These are phyloP conservation scores for Waltergamsia citrina DNA, from an alignment of 2,329 filamentous ascomycete species.

Conservation along the genomic window DNA sequence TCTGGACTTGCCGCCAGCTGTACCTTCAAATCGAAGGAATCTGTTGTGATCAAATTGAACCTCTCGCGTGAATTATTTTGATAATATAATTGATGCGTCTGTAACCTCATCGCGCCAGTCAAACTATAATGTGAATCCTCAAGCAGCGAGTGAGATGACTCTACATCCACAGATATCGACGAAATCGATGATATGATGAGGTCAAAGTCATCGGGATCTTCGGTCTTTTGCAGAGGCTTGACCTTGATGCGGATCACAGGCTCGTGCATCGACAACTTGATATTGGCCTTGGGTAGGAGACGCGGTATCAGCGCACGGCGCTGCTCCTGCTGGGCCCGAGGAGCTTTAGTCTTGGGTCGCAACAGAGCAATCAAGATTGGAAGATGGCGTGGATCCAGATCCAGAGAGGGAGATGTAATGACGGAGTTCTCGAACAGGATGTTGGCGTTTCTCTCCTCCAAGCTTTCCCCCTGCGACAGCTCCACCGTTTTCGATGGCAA, in stretches of 20 bases:
- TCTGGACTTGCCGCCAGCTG: constrained; percentile 81
- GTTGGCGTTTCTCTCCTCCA: constrained; percentile 84
- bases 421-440: constrained; percentile 95
- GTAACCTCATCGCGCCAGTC: constrained; percentile 69
- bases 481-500: constrained; percentile 90
- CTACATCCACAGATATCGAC: constrained; percentile 83
- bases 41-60: constrained; percentile 80
- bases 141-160: constrained; percentile 86
- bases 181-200: constrained; percentile 93
- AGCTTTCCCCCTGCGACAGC: constrained; percentile 59
- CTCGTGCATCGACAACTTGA: constrained; percentile 95
- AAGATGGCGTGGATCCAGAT: constrained; percentile 85
- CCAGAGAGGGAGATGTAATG: constrained; percentile 88
- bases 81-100: constrained; percentile 87
- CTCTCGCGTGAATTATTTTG: constrained; percentile 76
- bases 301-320: constrained; percentile 70
- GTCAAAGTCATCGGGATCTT: constrained; percentile 75
- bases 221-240: constrained; percentile 60
- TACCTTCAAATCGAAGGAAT: constrained; percentile 78
- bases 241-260: constrained; percentile 86
- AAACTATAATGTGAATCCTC: constrained; percentile 83
- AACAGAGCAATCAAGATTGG: constrained; percentile 74
- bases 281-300: constrained; percentile 84
- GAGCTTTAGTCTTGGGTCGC: constrained; percentile 38
- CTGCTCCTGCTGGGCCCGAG: constrained; percentile 28